Conservation (phyloP, 1,139 yeast species). For the Hansenula lynferdii region DNA sequence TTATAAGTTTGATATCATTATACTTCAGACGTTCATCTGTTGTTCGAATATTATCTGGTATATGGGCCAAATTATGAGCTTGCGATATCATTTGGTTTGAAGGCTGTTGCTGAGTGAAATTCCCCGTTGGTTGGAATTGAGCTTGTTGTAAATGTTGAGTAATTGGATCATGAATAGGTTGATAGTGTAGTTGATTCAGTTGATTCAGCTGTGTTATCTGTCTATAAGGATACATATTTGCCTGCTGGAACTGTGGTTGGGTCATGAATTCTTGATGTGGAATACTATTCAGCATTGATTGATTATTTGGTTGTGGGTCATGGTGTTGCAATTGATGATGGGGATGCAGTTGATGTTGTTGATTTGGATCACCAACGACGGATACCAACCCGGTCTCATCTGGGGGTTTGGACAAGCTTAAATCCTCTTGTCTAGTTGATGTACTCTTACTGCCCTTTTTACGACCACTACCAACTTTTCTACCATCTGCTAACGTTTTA, state of each 20-base stretch:
- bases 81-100: slow-evolving; percentile 5
- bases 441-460: slow-evolving; percentile 10
- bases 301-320: neutral
- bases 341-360: neutral
- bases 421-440: neutral
- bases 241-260: neutral
- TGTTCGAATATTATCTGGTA: neutral
- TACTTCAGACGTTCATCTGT: neutral
- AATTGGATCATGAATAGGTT: neutral
- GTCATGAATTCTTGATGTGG: neutral
- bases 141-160: neutral
- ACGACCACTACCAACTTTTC: slow-evolving; percentile 22
- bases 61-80: no score
- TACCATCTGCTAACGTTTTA: slow-evolving; percentile 20
- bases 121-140: neutral
- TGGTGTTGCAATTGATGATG: neutral
- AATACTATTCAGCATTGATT: neutral
- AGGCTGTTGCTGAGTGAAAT: neutral
- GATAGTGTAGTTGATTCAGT: neutral
- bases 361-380: neutral
- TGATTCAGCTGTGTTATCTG: neutral
- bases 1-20: slow-evolving; percentile 11
- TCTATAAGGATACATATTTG: neutral
- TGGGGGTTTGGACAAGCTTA: neutral
- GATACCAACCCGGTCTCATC: neutral